phyloP scores from a whole-genome alignment of 345 rosid species.

The Melaleuca alternifolia region DNA sequence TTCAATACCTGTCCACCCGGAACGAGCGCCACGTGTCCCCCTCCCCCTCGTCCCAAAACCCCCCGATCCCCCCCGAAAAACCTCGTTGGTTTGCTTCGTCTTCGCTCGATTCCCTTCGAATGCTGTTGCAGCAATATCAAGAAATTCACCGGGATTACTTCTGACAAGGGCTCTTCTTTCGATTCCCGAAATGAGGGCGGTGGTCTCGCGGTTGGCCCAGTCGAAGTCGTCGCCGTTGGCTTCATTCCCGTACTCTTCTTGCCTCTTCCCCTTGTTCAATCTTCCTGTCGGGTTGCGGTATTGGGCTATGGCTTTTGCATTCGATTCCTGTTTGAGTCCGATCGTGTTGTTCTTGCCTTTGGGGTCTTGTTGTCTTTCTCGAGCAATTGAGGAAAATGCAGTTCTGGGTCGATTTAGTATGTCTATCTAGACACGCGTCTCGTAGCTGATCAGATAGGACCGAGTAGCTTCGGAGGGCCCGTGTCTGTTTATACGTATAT shows the following conservation, averaged over 20 bases:
- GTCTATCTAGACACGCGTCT: not conserved
- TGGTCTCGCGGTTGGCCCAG: constrained; percentile 31
- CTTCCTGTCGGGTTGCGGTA: not conserved
- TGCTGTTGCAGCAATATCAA: not conserved
- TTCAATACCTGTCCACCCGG: constrained; percentile 4
- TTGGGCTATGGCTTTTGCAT: not conserved
- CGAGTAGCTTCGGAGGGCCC: not conserved
- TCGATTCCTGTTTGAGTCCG: not conserved
- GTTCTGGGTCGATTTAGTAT: not conserved
- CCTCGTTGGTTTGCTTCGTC: not conserved
- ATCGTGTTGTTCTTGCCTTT: not conserved
- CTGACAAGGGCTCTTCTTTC: not conserved
- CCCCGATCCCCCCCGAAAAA: not conserved
- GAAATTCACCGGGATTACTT: too few species aligned
- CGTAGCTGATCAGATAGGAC: not conserved
- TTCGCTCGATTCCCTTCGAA: not conserved
- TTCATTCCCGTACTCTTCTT: constrained; percentile 14
- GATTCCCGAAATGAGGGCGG: constrained; percentile 18
- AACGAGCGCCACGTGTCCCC: constrained; percentile 20
- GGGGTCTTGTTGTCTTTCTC: not conserved
- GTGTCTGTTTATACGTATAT: not conserved
- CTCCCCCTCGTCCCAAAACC: not conserved
- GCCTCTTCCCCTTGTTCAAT: not conserved
- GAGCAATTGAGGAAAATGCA: not conserved
- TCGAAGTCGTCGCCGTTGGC: constrained; percentile 26